Conservation (phyloP, 352 stramenopile species). For the Ophiocytium majus region DNA sequence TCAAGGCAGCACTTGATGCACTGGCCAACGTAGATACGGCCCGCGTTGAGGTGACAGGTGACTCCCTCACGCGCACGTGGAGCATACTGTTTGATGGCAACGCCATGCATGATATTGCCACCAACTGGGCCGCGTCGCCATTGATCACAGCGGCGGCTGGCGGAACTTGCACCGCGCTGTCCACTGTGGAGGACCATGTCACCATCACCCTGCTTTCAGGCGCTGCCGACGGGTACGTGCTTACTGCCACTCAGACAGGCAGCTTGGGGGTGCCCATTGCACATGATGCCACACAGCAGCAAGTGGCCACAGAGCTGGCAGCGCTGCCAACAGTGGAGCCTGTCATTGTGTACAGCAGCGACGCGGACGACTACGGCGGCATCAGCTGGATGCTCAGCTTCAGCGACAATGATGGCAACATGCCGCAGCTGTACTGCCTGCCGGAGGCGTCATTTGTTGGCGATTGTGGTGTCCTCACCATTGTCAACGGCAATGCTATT, state of each 20-base stretch:
- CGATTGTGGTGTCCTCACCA: constrained; percentile 57
- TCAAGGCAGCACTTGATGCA: constrained; percentile 63
- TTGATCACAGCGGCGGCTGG: not conserved
- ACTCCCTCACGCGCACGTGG: constrained; percentile 58
- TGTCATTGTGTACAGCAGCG: constrained; percentile 42
- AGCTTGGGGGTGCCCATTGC: not conserved
- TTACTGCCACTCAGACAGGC: not conserved
- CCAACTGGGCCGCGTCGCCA: not conserved
- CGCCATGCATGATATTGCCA: constrained; percentile 62
- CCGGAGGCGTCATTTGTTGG: constrained; percentile 53
- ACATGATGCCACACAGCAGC: not conserved
- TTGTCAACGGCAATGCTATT: constrained; percentile 70
- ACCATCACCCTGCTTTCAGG: not conserved
- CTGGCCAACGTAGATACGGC: constrained; percentile 66
- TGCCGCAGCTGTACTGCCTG: constrained; percentile 65
- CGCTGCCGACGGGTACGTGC: not conserved
- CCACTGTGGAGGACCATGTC: not conserved
- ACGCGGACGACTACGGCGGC: constrained; percentile 40
- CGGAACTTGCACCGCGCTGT: not conserved
- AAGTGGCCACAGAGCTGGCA: not conserved
- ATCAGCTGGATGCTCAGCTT: constrained; percentile 55
- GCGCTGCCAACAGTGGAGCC: constrained; percentile 26
- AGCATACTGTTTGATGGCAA: constrained; percentile 71
- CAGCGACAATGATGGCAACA: constrained; percentile 60
- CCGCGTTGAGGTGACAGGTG: constrained; percentile 60